phyloP scores from a whole-genome alignment of 2,329 filamentous ascomycete genomes.

The Chaetomiaceae sp. region DNA sequence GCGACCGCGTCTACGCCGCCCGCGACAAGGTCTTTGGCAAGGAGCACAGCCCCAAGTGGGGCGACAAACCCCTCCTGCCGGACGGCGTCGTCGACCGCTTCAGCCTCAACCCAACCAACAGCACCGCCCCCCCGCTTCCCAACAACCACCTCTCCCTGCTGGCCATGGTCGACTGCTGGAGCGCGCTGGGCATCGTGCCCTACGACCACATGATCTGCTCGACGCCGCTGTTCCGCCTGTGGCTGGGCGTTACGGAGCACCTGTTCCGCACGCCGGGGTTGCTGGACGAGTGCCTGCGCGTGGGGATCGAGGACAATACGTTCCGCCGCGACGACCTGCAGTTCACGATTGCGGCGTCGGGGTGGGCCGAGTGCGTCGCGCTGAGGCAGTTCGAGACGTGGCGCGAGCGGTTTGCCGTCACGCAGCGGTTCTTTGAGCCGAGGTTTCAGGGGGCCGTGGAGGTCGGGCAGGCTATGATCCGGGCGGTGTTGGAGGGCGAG shows the following conservation, averaged over 20 bases:
- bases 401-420: slow-evolving; percentile 82
- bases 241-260: slow-evolving; percentile 95
- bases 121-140: slow-evolving; percentile 46
- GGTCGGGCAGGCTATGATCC: slow-evolving; percentile 95
- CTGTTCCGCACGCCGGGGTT: slow-evolving; percentile 79
- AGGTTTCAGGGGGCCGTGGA: slow-evolving; percentile 81
- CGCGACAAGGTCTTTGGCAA: slow-evolving; percentile 68
- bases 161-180: slow-evolving; percentile 99
- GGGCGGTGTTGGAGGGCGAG: slow-evolving; percentile 77
- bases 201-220: slow-evolving; percentile 99
- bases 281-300: slow-evolving; percentile 78
- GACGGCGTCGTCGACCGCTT: slow-evolving; percentile 86
- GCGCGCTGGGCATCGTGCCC: slow-evolving; percentile 83
- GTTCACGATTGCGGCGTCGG: slow-evolving; percentile 93
- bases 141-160: slow-evolving; percentile 94
- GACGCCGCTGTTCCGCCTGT: slow-evolving; percentile 92
- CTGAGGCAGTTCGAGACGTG: slow-evolving; percentile 92
- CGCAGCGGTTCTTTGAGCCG: slow-evolving; percentile 87
- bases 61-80: slow-evolving; percentile 64
- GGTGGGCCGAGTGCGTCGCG: slow-evolving; percentile 90
- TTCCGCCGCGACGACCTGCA: slow-evolving; percentile 96
- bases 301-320: slow-evolving; percentile 81
- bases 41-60: slow-evolving; percentile 60
- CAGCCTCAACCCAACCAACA: slow-evolving; percentile 62
- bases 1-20: slow-evolving; percentile 59